Evolutionary conservation across 768 basidiomycete genomes (phyloP), one percentile per base, ranked within the genome.

Genomic region (Paxillus rubicundulus): DNA sequence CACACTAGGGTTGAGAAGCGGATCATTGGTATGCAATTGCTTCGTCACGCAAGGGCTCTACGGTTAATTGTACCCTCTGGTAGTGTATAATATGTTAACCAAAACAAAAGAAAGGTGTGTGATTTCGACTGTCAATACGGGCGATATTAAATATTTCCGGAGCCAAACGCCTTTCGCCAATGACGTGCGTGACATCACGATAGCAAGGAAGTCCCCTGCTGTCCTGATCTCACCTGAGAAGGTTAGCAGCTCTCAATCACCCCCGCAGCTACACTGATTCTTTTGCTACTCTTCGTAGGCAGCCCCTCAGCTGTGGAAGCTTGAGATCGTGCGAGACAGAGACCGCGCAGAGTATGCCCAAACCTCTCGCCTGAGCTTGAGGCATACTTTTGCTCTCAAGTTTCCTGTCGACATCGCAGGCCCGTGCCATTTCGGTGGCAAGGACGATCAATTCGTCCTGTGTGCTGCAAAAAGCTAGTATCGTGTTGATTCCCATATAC

Each of bases 351-450:
- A 70, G 30, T 57, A 61, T 24, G 62, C 59, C 13, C 58, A 63
- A 64, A 70, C 60, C 5, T 69, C 68, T 48, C 58, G 68, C 39
- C 57, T 71, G 4, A 64, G 43, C 10, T 59, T 76, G 52, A 83
- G 85, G 45, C 88, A 89, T 59, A 89, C 84, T 1, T 91, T 89
- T 63, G 79, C 84, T 75, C 84, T 87, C 9, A 87, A 85, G 62
- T 70, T 72, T 12, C 56, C 74, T 12, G 81, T 88, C 17, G 86
- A 90, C 60, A 89, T 90, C 60, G 85, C 88, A 2, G 90, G 90
- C 0, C 82, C 85, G 8, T 88, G 87, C 62, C 89, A 90, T 70
- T 90, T 92, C 49, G 89, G 88, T 34, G 90, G 89, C 16, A 82
- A 80, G 61, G 82, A 86, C 56, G 85, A 89, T 60, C 87, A 92